Conservation (phyloP, 2,329 filamentous ascomycete genomes). For the Cytospora piceae region DNA sequence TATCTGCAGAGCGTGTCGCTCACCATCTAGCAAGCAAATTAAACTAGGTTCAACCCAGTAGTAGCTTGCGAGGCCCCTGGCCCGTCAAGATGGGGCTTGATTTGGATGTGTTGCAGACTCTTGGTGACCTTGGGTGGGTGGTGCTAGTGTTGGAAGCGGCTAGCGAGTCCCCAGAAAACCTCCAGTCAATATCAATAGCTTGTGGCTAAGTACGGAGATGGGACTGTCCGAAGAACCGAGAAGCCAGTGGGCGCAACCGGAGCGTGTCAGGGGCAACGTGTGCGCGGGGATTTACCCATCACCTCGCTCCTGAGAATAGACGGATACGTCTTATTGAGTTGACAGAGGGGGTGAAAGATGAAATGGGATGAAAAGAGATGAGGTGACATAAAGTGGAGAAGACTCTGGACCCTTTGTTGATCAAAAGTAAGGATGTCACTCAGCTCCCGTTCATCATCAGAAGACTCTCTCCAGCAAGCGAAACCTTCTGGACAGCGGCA, state of each 20-base stretch:
- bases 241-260: slow-evolving; percentile 7
- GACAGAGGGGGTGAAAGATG: background rate
- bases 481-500: background rate
- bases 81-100: slow-evolving; percentile 17
- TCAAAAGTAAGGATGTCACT: background rate
- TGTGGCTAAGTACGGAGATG: slow-evolving; percentile 16
- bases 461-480: background rate
- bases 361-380: slow-evolving; percentile 5
- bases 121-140: background rate
- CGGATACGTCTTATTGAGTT: slow-evolving; percentile 15
- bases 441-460: background rate
- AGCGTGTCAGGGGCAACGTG: background rate
- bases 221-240: background rate
- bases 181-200: slow-evolving; percentile 12
- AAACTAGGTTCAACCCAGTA: slow-evolving; percentile 27
- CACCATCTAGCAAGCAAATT: slow-evolving; percentile 3
- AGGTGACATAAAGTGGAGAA: background rate
- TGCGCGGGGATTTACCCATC: background rate
- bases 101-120: slow-evolving; percentile 1
- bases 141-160: slow-evolving; percentile 22
- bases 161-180: slow-evolving; percentile 17
- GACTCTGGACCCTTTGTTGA: background rate
- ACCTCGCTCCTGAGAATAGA: slow-evolving; percentile 11
- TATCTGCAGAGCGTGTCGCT: slow-evolving; percentile 15
- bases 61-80: slow-evolving; percentile 7